Base-by-base conservation (phyloP, 345 rosid genomes). In the Ceriops tagal region DNA sequence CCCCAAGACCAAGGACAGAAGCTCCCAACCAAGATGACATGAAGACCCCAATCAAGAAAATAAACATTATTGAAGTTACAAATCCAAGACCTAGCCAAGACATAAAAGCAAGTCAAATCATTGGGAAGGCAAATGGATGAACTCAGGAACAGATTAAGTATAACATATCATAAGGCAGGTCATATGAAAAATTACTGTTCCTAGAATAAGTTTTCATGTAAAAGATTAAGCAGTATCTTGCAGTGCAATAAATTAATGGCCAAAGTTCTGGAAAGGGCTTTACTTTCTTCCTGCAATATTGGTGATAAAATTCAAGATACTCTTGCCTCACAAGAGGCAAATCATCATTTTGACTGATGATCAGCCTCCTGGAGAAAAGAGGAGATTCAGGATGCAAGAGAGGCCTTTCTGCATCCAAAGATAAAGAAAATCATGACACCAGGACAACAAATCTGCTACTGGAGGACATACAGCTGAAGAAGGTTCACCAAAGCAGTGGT, bases 1-100 rank as follows among this genome's bases (percentile, higher is more conserved):
- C 99, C 9, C 99, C 97, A 62, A 95, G 86, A 74, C 92, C 79
- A 43, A 95, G 86, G 66, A 95, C 93, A 57, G 98, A 95, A 37
- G 98, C 84, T 71, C 99, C 99, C 89, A 95, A 79, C 99, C 99
- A 95, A 20, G 99, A 95, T 58, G 99, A 92, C 99, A 95, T 95
- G 84, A 95, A 95, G 68, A 95, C 97, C 64, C 99, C 99, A 69
- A 95, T 87, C 90, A 92, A 71, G 88, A 95, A 95, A 75, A 95
- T 95, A 76, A 95, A 92, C 2, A 91, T 86, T 62, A 95, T 79
- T 62, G 99, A 95, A 26, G 99, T 95, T 74, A 90, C 80, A 79
- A 95, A 92, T 28, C 99, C 99, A 80, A 95, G 92, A 74, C 98
- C 99, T 95, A 74, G 61, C 37, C 68, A 77, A 65, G 67, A 79